Evolutionary conservation across 768 basidiomycete species (phyloP).

Genomic region (Polyporus arcularius): DNA sequence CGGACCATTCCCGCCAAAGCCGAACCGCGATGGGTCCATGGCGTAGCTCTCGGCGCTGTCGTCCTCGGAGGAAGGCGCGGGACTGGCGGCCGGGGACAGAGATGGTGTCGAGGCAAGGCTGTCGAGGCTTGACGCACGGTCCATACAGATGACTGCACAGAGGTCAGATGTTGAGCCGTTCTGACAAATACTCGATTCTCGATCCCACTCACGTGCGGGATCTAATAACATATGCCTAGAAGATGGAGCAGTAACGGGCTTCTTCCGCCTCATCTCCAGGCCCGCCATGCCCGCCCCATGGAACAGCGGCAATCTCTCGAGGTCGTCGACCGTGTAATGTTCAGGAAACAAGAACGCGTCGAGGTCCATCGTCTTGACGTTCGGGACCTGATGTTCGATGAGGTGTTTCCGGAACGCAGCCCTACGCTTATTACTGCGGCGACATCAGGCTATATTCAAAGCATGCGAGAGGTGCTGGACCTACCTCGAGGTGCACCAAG

Average conservation of each 20-base stretch:
- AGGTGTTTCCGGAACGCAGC: slow-evolving; percentile 60
- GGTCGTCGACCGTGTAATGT: background rate
- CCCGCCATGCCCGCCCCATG: background rate
- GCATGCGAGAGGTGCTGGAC: background rate
- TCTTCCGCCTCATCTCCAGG: background rate
- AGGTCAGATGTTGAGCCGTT: too few relatives aligned
- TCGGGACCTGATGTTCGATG: slow-evolving; percentile 7
- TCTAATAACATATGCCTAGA: background rate
- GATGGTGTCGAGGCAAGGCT: background rate
- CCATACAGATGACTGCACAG: background rate
- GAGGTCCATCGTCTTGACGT: background rate
- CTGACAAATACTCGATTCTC: too few relatives aligned
- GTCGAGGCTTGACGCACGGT: background rate
- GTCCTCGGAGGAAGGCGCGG: too few relatives aligned
- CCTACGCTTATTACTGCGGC: slow-evolving; percentile 61
- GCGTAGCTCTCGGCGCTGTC: too few relatives aligned
- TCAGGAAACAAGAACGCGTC: background rate
- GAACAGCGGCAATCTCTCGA: background rate
- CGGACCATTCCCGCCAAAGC: background rate
- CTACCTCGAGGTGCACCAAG: slow-evolving; percentile 17
- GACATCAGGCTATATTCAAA: background rate
- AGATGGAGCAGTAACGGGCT: background rate
- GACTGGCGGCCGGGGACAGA: background rate
- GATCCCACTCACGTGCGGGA: background rate
- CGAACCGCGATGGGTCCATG: background rate